Percentiles rank a stretch among this genome's conserved stretches.
phyloP scores from a whole-genome alignment of 2,329 filamentous ascomycete genomes.

The Hypoxylon sp. region DNA sequence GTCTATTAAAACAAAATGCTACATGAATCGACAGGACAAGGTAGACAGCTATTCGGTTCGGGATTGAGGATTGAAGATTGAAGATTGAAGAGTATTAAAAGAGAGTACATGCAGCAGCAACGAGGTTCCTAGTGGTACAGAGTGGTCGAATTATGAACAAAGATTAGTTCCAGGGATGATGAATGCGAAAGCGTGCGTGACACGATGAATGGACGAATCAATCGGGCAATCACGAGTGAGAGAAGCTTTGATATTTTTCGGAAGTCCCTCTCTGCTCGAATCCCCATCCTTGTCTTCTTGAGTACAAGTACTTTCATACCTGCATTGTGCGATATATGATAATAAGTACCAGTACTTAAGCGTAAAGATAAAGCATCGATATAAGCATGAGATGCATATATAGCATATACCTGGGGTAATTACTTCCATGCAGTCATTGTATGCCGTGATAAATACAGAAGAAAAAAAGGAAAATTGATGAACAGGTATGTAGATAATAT shows the following conservation, averaged over 20 bases:
- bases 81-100: slow-evolving; percentile 13
- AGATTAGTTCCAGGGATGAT: slow-evolving; percentile 36
- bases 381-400: neutral
- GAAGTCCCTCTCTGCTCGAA: no score
- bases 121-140: slow-evolving; percentile 21
- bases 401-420: slow-evolving; percentile 8
- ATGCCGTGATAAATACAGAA: no score
- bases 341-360: no score
- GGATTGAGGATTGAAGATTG: neutral
- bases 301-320: no score
- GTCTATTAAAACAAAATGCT: slow-evolving; percentile 2
- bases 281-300: no score
- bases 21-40: slow-evolving; percentile 5
- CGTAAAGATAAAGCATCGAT: no score
- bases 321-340: no score
- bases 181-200: slow-evolving; percentile 36
- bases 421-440: no score
- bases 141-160: slow-evolving; percentile 32
- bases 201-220: slow-evolving; percentile 29
- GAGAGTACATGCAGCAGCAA: slow-evolving; percentile 13
- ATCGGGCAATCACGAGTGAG: slow-evolving; percentile 2
- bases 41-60: neutral
- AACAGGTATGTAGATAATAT: no score
- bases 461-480: no score
- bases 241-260: slow-evolving; percentile 25